phyloP scores from a whole-genome alignment of 805 yeast species.

The Starmerella khaoyaiensis region DNA sequence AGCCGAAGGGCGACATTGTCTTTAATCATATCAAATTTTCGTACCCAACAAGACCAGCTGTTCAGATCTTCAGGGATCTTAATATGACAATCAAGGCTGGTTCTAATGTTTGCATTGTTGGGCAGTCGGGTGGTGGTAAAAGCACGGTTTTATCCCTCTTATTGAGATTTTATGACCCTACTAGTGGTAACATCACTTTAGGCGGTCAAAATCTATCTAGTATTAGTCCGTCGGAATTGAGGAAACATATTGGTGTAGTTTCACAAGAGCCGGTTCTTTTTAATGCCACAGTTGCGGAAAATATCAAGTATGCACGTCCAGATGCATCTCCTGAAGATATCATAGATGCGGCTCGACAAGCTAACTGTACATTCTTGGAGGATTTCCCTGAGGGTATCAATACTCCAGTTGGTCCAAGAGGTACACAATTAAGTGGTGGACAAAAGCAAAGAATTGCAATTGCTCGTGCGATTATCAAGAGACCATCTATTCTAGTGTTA shows the following conservation, averaged over 20 bases:
- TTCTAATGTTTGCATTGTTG: slow-evolving; percentile 84
- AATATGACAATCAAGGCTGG: slow-evolving; percentile 57
- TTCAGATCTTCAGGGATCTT: slow-evolving; percentile 48
- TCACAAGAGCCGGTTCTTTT: slow-evolving; percentile 86
- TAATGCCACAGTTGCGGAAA: slow-evolving; percentile 74
- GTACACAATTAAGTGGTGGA: slow-evolving; percentile 85
- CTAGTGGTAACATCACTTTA: slow-evolving; percentile 46
- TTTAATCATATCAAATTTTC: slow-evolving; percentile 54
- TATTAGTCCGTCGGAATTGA: slow-evolving; percentile 56
- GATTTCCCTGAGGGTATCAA: slow-evolving; percentile 73
- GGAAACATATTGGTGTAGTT: slow-evolving; percentile 74
- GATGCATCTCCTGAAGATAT: slow-evolving; percentile 48
- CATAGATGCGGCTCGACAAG: slow-evolving; percentile 47
- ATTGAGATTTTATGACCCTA: slow-evolving; percentile 73
- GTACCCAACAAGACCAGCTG: slow-evolving; percentile 75
- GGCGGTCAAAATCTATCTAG: slow-evolving; percentile 52
- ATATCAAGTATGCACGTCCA: slow-evolving; percentile 60
- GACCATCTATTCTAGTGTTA: slow-evolving; percentile 67
- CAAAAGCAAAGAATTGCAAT: slow-evolving; percentile 88
- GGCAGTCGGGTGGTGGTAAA: slow-evolving; percentile 96
- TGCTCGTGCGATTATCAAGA: slow-evolving; percentile 70
- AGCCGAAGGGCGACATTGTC: slow-evolving; percentile 34
- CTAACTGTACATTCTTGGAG: slow-evolving; percentile 63
- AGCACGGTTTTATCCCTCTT: slow-evolving; percentile 73
- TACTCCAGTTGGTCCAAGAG: slow-evolving; percentile 75